Base-by-base conservation (phyloP, 2,329 filamentous ascomycete species). In the Fusarium sp. region DNA sequence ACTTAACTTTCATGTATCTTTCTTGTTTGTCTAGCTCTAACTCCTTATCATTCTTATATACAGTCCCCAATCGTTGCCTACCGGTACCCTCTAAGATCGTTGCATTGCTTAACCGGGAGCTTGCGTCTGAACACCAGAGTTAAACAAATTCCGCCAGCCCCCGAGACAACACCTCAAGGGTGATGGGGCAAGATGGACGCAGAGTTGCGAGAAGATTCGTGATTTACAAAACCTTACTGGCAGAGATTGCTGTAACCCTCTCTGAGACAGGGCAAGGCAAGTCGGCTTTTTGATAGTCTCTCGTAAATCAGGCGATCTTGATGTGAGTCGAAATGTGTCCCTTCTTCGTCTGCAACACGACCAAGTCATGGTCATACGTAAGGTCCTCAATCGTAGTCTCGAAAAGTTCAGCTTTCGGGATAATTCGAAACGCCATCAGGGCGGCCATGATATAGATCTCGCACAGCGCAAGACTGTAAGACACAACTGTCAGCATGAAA, bases 281-380 rank as follows among this genome's bases (percentile, higher is more conserved):
- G 11, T 12, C 9, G 28, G 30, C 21, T 1, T 9, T 18, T 30
- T 11, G 19, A 30, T 30, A 6, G 28, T 16, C 11, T 3, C 19
- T 11, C 7, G 2, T 10, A 8, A 30, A n/a, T 49, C 46, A 49
- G 2, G 46, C 15, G 3, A 49, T 49, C 46, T 32, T 49, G 28
- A 74, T 64, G 9, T 40, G 58, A 38, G 67, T 57, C 2, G 71
- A 72, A 3, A 74, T 74, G 1, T 69, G 33, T 2, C 74, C 74
- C 23, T 75, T 76, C 47, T 74, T 75, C 4, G 74, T 74, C 23
- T 74, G 73, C 11, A 74, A 49, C 6, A 74, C 73, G 7, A 74
- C 57, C 28, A 74, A 28, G 15, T 76, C 74, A 62, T 74, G 71
- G 13, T 76, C 74, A 10, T 75, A 76, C 0, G 66, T 66, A 12